Conservation (phyloP, 495 filamentous ascomycete species). For the Neurospora sp. region DNA sequence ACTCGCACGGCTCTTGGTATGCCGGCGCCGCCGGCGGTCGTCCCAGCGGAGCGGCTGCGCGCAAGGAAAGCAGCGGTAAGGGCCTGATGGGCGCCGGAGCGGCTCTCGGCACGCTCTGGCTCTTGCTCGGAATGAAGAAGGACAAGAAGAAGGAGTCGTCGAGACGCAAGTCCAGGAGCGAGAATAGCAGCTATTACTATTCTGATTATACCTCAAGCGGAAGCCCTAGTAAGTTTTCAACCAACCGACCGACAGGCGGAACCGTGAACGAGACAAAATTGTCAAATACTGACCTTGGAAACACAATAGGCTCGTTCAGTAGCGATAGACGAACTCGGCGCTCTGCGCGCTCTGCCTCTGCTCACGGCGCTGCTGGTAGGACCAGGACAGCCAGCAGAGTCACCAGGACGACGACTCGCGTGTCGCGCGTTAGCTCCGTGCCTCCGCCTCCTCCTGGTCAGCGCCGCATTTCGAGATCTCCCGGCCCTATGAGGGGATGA, state of each 20-base stretch:
- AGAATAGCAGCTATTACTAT: constrained; percentile 39
- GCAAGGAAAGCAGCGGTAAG: constrained; percentile 44
- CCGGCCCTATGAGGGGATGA: constrained; percentile 7
- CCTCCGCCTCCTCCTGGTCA: constrained; percentile 9
- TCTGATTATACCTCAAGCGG: constrained; percentile 34
- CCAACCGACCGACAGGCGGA: constrained; percentile 4
- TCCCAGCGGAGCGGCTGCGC: constrained; percentile 41
- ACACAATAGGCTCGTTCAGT: constrained; percentile 30
- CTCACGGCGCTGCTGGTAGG: background rate
- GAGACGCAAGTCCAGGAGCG: constrained; percentile 36
- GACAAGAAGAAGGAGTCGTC: constrained; percentile 41
- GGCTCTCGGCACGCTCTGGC: constrained; percentile 53
- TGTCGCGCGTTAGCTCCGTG: constrained; percentile 12
- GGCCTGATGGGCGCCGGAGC: constrained; percentile 51
- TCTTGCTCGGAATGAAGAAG: constrained; percentile 69
- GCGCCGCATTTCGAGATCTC: constrained; percentile 5
- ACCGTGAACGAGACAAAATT: constrained; percentile 10
- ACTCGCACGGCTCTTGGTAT: constrained; percentile 58
- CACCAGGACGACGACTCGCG: constrained; percentile 21
- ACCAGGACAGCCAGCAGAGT: constrained; percentile 17
- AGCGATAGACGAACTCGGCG: constrained; percentile 22
- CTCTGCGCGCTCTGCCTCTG: constrained; percentile 5
- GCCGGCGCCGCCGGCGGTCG: constrained; percentile 27
- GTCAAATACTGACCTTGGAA: constrained; percentile 3
- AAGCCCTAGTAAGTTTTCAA: constrained; percentile 37